phyloP scores from a whole-genome alignment of 2,329 filamentous ascomycete species.

The Paraphaeosphaeria sporulosa region DNA sequence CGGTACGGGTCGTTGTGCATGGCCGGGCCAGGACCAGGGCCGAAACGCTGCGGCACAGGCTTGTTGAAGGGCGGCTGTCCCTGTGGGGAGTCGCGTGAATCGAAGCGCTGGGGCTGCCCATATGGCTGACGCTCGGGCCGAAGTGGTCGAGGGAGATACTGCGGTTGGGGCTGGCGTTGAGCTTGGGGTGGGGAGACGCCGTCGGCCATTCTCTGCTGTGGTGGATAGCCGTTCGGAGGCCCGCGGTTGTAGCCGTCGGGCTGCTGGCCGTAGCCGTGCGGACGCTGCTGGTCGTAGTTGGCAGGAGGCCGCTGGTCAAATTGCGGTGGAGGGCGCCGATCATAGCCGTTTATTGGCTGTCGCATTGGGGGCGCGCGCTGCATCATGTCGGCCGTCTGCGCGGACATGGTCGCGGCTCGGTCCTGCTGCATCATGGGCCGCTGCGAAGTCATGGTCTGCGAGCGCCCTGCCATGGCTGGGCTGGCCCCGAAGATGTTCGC shows the following conservation, averaged over 20 bases:
- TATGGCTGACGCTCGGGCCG: conserved; percentile 74
- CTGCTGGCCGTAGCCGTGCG: conserved; percentile 35
- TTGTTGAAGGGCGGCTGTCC: conserved; percentile 61
- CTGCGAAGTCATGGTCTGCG: conserved; percentile 93
- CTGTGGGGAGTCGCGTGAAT: conserved; percentile 63
- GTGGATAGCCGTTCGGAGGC: conserved; percentile 50
- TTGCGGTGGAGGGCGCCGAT: conserved; percentile 40
- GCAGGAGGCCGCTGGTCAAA: conserved; percentile 27
- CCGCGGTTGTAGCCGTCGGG: conserved; percentile 39
- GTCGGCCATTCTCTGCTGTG: conserved; percentile 44
- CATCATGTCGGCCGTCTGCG: conserved; percentile 60
- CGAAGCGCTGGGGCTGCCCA: conserved; percentile 74
- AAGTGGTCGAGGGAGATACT: conserved; percentile 67
- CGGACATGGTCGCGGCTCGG: conserved; percentile 74
- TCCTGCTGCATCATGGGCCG: conserved; percentile 68
- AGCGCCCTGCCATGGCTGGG: conserved; percentile 76
- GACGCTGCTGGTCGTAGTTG: conserved; percentile 37
- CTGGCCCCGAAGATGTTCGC: conserved; percentile 95
- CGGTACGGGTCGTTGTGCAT: conserved; percentile 86
- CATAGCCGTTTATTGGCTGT: conserved; percentile 54
- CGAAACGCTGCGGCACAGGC: conserved; percentile 63
- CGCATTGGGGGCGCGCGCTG: conserved; percentile 70
- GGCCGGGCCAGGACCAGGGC: conserved; percentile 65
- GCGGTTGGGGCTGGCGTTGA: conserved; percentile 57
- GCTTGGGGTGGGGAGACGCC: conserved; percentile 38